Percentiles rank a stretch among this genome's conserved stretches.
These are phyloP conservation scores for Pleurotus djamor DNA, from an alignment of 768 basidiomycete genomes.

Conservation along the genomic window DNA sequence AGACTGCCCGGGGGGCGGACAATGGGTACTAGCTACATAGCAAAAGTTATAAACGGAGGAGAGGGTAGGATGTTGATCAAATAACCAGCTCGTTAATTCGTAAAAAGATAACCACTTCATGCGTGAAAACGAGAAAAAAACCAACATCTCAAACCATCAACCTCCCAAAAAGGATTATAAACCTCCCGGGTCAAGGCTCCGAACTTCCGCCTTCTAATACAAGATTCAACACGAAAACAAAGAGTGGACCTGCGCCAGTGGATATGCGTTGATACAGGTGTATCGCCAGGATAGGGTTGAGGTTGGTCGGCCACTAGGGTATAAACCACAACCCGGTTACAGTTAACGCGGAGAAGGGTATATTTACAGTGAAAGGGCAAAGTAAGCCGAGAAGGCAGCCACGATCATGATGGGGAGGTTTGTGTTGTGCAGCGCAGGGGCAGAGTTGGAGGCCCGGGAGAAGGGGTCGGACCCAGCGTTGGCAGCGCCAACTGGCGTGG, in stretches of 20 bases:
- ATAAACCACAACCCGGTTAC: neutral
- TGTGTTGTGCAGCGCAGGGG: conserved; percentile 31
- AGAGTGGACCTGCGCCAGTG: conserved; percentile 1
- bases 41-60: neutral
- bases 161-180: neutral
- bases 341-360: conserved; percentile 6
- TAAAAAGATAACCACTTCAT: neutral
- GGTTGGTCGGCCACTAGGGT: conserved; percentile 5
- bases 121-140: conserved; percentile 3
- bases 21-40: conserved; percentile 5
- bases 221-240: conserved; percentile 3
- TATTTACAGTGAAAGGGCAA: conserved; percentile 28
- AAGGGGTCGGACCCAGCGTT: conserved; percentile 40
- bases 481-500: conserved; percentile 40
- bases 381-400: conserved; percentile 35
- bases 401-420: conserved; percentile 39
- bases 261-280: conserved; percentile 1
- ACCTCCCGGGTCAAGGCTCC: neutral
- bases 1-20: neutral
- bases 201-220: conserved; percentile 3
- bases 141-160: neutral
- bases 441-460: conserved; percentile 21
- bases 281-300: conserved; percentile 7
- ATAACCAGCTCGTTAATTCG: conserved; percentile 6
- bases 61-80: conserved; percentile 5